A percentile compares a stretch with the other conserved stretches of the same genome.
Conservation (phyloP, 2,329 filamentous ascomycete genomes). For the Fusarium phyllophilum region DNA sequence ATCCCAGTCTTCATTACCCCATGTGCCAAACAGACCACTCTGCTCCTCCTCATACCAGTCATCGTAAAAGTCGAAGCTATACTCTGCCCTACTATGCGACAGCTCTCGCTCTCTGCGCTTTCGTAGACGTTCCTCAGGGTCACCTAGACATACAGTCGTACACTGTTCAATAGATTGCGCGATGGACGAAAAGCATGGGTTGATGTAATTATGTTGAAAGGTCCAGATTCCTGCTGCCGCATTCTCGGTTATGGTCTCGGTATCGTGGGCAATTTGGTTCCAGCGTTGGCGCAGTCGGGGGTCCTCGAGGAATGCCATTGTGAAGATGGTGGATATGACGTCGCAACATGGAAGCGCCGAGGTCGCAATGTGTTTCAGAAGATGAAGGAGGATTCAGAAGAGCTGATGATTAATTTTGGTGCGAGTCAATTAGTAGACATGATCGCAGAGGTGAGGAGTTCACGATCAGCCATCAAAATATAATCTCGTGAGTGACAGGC, state of each 20-base stretch:
- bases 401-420: background rate
- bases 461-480: conserved; percentile 19
- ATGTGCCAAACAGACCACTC: conserved; percentile 71
- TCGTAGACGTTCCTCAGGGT: conserved; percentile 77
- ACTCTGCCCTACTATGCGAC: conserved; percentile 73
- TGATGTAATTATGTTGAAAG: conserved; percentile 86
- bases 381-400: background rate
- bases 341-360: conserved; percentile 38
- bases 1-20: conserved; percentile 88
- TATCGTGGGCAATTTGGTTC: conserved; percentile 90
- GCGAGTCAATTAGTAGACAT: conserved; percentile 28
- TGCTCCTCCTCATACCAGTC: conserved; percentile 82
- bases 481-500: conserved; percentile 25
- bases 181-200: conserved; percentile 79
- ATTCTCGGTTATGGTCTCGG: conserved; percentile 89
- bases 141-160: conserved; percentile 75
- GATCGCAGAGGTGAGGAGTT: conserved; percentile 16
- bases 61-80: conserved; percentile 96
- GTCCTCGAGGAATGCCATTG: conserved; percentile 75
- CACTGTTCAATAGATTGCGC: conserved; percentile 76
- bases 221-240: conserved; percentile 92
- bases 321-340: conserved; percentile 45
- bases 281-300: conserved; percentile 92
- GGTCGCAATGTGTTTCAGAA: conserved; percentile 1
- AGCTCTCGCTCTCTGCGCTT: conserved; percentile 72